Percentiles rank a stretch among this genome's conserved stretches.
Conservation (phyloP, 306 rosid species). For the Cucurbita argyrosperma region DNA sequence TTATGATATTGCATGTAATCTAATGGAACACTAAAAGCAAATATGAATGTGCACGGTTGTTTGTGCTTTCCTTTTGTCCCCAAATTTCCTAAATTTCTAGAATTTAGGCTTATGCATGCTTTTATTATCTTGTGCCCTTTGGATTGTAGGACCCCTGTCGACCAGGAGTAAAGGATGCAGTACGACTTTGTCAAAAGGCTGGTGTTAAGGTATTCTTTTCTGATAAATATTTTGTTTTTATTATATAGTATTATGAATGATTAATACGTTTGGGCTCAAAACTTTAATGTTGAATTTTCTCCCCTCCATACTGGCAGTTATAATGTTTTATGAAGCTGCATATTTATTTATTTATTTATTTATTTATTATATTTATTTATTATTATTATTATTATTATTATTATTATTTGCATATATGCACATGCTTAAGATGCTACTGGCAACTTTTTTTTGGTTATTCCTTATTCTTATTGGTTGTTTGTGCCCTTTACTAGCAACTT, state of each 20-base stretch:
- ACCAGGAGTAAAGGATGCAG: slow-evolving; percentile 56
- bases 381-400: too few relatives aligned
- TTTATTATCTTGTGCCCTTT: background rate
- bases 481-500: too few relatives aligned
- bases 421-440: background rate
- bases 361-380: too few relatives aligned
- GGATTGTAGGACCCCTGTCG: slow-evolving; percentile 83
- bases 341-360: background rate
- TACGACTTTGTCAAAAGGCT: slow-evolving; percentile 73
- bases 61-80: background rate
- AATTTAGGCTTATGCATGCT: background rate
- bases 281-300: background rate
- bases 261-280: background rate
- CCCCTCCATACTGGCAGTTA: background rate
- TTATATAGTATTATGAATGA: background rate
- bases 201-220: slow-evolving; percentile 69
- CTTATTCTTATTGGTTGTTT: background rate
- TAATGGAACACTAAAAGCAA: background rate
- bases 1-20: background rate
- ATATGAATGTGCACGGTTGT: background rate
- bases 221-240: background rate
- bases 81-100: too few relatives aligned
- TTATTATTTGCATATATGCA: background rate
- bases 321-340: background rate
- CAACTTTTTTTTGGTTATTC: background rate